phyloP scores from a whole-genome alignment of 2,329 filamentous ascomycete species.

The Fusarium scirpi region DNA sequence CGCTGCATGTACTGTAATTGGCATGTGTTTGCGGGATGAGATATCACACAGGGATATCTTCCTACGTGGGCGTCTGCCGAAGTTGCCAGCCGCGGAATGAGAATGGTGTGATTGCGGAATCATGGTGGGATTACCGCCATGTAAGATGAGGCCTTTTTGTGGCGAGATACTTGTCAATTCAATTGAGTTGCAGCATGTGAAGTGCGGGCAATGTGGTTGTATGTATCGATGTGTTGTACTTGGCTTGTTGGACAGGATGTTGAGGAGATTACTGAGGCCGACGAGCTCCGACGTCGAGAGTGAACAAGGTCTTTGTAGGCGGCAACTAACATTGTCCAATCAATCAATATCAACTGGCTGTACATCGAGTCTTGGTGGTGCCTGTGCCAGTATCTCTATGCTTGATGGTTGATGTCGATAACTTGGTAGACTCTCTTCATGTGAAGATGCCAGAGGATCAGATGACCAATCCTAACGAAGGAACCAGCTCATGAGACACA shows the following conservation, averaged over 20 bases:
- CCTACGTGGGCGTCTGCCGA: slow-evolving; percentile 20
- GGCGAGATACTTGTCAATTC: not conserved
- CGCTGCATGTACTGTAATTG: not conserved
- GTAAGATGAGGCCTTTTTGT: slow-evolving; percentile 14
- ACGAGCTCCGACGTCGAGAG: not conserved
- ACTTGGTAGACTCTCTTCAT: not conserved
- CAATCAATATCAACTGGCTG: rapidly evolving
- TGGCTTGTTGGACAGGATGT: not conserved
- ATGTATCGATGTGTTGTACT: slow-evolving; percentile 20
- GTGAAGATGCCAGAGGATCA: not conserved
- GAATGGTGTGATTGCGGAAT: slow-evolving; percentile 16
- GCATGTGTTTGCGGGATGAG: not conserved
- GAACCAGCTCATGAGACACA: too few species aligned
- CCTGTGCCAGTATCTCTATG: too few species aligned
- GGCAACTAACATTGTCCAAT: not conserved
- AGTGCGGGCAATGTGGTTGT: slow-evolving; percentile 13
- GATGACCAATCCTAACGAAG: not conserved
- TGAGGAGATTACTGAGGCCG: not conserved
- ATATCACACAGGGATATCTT: slow-evolving; percentile 24
- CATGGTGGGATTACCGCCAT: not conserved
- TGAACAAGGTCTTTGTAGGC: not conserved
- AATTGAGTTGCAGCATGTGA: not conserved
- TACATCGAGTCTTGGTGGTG: not conserved
- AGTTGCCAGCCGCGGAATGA: slow-evolving; percentile 4
- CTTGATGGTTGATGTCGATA: not conserved